Conservation (phyloP, 2,329 filamentous ascomycete species). For the Zymoseptoria ardabiliae region DNA sequence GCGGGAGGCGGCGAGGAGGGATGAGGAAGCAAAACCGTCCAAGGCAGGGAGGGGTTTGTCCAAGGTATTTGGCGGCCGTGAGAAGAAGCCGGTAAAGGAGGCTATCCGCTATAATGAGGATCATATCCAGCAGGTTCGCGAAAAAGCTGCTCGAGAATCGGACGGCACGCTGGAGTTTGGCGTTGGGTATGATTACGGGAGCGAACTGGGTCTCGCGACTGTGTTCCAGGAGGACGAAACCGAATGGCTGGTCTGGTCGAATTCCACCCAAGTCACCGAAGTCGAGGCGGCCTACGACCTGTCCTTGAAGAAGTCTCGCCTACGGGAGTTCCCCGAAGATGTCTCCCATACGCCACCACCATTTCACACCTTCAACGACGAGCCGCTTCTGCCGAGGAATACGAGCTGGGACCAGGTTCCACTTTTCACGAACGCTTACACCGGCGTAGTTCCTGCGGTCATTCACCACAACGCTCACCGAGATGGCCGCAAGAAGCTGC, state of each 20-base stretch:
- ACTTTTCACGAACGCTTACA: constrained; percentile 22
- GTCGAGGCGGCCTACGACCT: constrained; percentile 9
- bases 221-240: constrained; percentile 23
- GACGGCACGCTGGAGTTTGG: constrained; percentile 33
- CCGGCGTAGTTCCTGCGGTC: constrained; percentile 18
- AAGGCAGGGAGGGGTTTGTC: not conserved
- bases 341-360: constrained; percentile 16
- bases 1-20: constrained; percentile 33
- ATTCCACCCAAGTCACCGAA: constrained; percentile 8
- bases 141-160: constrained; percentile 32
- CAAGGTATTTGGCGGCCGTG: no score
- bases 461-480: constrained; percentile 23
- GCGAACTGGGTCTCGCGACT: constrained; percentile 21
- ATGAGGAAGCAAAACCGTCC: not conserved
- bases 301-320: constrained; percentile 1
- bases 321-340: constrained; percentile 15
- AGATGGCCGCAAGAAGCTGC: constrained; percentile 12
- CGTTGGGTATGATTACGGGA: constrained; percentile 25
- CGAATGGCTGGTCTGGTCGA: constrained; percentile 19
- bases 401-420: constrained; percentile 16
- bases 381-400: constrained; percentile 12
- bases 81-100: constrained; percentile 4
- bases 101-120: constrained; percentile 5
- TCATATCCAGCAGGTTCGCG: constrained; percentile 17
- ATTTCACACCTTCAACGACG: constrained; percentile 18